These are phyloP conservation scores for Penicillium desertorum DNA, from an alignment of 495 filamentous ascomycete genomes.

Conservation along the genomic window DNA sequence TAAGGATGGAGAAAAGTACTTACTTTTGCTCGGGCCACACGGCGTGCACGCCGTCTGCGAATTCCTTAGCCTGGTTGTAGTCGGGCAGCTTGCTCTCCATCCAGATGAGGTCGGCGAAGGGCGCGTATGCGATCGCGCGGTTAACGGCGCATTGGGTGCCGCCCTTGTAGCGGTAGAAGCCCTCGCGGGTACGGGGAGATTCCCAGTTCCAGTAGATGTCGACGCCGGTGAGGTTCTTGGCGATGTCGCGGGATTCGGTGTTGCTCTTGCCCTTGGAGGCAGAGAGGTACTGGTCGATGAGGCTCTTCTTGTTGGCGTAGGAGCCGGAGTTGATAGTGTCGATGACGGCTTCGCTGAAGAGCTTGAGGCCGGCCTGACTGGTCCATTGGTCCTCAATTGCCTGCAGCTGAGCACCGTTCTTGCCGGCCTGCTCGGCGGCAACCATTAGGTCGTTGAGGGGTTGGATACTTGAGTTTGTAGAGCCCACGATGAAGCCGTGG, in stretches of 20 bases:
- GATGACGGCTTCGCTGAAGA: conserved; percentile 85
- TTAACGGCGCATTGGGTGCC: conserved; percentile 91
- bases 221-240: conserved; percentile 74
- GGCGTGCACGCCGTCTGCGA: conserved; percentile 89
- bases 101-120: conserved; percentile 95
- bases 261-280: conserved; percentile 81
- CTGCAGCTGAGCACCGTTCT: conserved; percentile 77
- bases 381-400: conserved; percentile 91
- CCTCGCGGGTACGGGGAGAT: conserved; percentile 82
- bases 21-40: conserved; percentile 96
- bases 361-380: conserved; percentile 78
- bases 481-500: conserved; percentile 87
- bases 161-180: conserved; percentile 88
- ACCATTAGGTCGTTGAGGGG: conserved; percentile 90
- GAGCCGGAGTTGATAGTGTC: conserved; percentile 71
- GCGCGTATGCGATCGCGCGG: conserved; percentile 87
- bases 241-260: conserved; percentile 76
- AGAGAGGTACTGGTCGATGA: conserved; percentile 63
- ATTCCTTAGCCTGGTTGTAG: conserved; percentile 88
- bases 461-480: conserved; percentile 80
- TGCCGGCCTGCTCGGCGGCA: conserved; percentile 78
- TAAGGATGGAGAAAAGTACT: conserved; percentile 27
- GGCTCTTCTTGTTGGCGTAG: conserved; percentile 63
- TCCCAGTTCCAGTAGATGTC: conserved; percentile 96
- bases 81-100: conserved; percentile 99